These are phyloP conservation scores for Nicotiana rustica DNA, from an alignment of 305 asterid species.

Conservation along the genomic window DNA sequence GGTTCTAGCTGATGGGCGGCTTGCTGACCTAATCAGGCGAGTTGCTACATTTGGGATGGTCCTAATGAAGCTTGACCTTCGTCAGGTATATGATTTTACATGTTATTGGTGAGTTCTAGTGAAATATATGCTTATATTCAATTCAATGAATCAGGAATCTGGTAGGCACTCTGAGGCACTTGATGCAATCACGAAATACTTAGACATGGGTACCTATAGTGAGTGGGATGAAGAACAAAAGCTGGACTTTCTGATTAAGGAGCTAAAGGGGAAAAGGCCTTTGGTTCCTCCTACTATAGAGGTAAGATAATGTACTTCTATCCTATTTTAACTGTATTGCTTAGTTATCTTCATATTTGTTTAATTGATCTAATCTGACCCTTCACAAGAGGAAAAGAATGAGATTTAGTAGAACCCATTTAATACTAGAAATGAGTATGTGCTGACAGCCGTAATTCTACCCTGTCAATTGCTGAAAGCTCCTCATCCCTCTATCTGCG, in stretches of 20 bases:
- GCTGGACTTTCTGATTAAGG: conserved; percentile 79
- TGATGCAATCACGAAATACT: conserved; percentile 84
- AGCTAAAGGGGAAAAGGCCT: conserved; percentile 96
- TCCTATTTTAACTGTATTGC: conserved; percentile 11
- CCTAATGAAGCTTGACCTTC: conserved; percentile 95
- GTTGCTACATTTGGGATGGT: conserved; percentile 93
- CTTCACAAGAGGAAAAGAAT: not conserved
- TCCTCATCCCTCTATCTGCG: not conserved
- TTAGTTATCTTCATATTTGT: conserved; percentile 14
- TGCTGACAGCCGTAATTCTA: not conserved
- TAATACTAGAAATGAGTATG: not conserved
- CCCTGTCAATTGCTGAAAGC: conserved; percentile 19
- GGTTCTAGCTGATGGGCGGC: conserved; percentile 91
- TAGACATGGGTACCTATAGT: conserved; percentile 93
- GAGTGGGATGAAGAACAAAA: conserved; percentile 93
- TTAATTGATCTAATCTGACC: not conserved
- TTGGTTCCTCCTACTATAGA: conserved; percentile 82
- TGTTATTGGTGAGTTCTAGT: not conserved
- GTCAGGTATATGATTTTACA: conserved; percentile 64
- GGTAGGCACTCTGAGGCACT: conserved; percentile 91
- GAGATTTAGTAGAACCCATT: not conserved
- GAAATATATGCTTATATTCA: conserved; percentile 17
- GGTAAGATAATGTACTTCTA: conserved; percentile 48
- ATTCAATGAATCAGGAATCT: conserved; percentile 73
- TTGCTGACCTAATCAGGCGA: conserved; percentile 91